Evolutionary conservation across 2,329 filamentous ascomycete genomes (phyloP).

Genomic region (Pyricularia grisea): DNA sequence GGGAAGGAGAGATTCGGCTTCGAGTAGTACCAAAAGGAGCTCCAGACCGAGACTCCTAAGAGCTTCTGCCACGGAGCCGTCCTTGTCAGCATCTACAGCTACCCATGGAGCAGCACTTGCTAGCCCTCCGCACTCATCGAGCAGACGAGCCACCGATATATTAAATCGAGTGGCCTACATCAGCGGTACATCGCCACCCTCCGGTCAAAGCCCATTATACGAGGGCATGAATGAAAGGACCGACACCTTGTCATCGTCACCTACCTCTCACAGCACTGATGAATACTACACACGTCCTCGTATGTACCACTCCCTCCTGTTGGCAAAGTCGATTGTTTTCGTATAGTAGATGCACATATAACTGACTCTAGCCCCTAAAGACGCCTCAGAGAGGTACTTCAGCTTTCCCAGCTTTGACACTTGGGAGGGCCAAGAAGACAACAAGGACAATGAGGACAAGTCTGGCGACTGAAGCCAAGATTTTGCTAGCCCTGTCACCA

Average conservation of each 20-base stretch:
- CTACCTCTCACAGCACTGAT: slow-evolving; percentile 18
- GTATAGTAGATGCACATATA: background rate
- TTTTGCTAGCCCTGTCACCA: background rate
- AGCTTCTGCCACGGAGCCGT: slow-evolving; percentile 46
- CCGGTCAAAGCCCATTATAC: slow-evolving; percentile 24
- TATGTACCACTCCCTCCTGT: background rate
- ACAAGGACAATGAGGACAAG: slow-evolving; percentile 18
- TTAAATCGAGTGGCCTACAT: slow-evolving; percentile 44
- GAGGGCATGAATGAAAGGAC: slow-evolving; percentile 17
- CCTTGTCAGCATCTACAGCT: slow-evolving; percentile 45
- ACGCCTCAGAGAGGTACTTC: slow-evolving; percentile 49
- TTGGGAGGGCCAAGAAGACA: slow-evolving; percentile 39
- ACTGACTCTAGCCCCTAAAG: slow-evolving; percentile 14
- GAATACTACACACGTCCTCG: slow-evolving; percentile 13
- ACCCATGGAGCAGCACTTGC: slow-evolving; percentile 41
- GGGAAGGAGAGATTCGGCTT: slow-evolving; percentile 28
- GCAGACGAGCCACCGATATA: slow-evolving; percentile 43
- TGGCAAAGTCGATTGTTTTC: background rate
- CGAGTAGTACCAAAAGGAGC: slow-evolving; percentile 25
- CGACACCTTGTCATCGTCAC: slow-evolving; percentile 16
- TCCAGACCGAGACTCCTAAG: slow-evolving; percentile 41
- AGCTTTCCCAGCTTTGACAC: slow-evolving; percentile 68
- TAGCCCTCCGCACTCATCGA: slow-evolving; percentile 28
- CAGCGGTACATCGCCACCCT: slow-evolving; percentile 28
- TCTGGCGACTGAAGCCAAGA: background rate